Evolutionary conservation across 495 filamentous ascomycete species (phyloP), one percentile per base, ranked within the genome.

Genomic region (Chlorociboria aeruginascens): DNA sequence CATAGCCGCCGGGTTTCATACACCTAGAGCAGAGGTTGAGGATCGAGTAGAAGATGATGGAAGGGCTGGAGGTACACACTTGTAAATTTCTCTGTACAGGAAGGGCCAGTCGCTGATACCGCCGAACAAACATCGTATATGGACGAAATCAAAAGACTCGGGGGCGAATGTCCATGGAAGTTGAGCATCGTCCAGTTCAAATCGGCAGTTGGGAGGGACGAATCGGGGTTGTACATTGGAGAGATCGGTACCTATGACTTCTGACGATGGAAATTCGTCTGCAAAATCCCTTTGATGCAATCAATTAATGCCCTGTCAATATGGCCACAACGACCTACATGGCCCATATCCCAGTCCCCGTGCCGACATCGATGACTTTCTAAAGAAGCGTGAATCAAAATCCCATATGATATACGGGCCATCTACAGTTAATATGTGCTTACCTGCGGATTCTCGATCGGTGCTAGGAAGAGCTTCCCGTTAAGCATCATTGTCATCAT

Each of bases 321-420:
- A 11, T 29, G 11, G 32, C 28, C 29, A 10, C 43, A 25, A 30
- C 4, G 30, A 39, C 48, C 54, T 52, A 63, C 64, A 67, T 65
- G 3, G 65, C 64, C 66, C 66, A 69, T 1, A 66, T 61, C 25
- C 65, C 69, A 48, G 67, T 69, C 4, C 82, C 82, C 0, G 82
- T 85, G 32, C 82, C 82, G 36, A 85, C 56, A 53, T 86, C 83
- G 10, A 86, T 66, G 12, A 81, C 71, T 48, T 74, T 74, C 51
- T 81, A 28, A 13, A 3, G 7, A 13, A 2, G 16, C 33, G 13
- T 42, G 25, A 12, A 12, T 36, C 6, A 12, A 36, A 25, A 25
- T 25, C 20, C 4, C 20, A 25, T 25, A 25, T 25, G 20, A 25
- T 25, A 29, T 13, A n/a, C n/a, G n/a, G n/a, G n/a, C n/a, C n/a